Evolutionary conservation across 2,329 filamentous ascomycete species (phyloP), one percentile per base, ranked within the genome.

Genomic region (Cercospora nicotianae): DNA sequence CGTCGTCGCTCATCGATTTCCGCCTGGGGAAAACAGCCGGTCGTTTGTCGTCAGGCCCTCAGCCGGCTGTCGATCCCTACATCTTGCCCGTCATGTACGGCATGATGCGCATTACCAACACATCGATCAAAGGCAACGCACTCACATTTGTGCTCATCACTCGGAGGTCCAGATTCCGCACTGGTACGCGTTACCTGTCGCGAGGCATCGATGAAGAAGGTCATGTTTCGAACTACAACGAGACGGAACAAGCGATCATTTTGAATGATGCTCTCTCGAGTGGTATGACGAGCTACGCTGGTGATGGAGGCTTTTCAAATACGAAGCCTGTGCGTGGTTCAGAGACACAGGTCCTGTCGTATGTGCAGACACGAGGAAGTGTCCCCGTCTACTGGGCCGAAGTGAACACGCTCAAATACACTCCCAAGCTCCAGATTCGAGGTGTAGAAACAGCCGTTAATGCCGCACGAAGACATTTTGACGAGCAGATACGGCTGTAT

Each of bases 141-240:
- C 83, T 99, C 70, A 97, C 93, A 20, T 88, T 98, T 73, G 88
- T 90, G 42, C 86, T 99, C 61, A 94, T 98, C 75, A 96, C 94
- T 28, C 87, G 95, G 70, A 88, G 95, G 74, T 97, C 94, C 23
- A 87, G 96, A 73, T 90, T 95, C 80, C 88, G 94, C 70, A 94
- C 90, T 39, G 95, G 95, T 55, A 98, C 95, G 16, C 86, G 96
- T 77, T 98, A 97, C 81, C 95, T 99, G 78, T 96, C 95, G 2
- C 89, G 95, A 72, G 95, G 95, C 62, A 88, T 98, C 58, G 94
- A 99, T 77, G 94, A 97, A 72, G 86, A 95, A 69, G 95, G 95
- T 26, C 89, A 98, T 78, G 95, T 95, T n/a, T 93, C 95, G 72
- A 99, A 99, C 79, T 99, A 94, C 85, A 99, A 99, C 78, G 95